Evolutionary conservation across 257 asterid species (phyloP).

Genomic region (Gentiana macrophylla): DNA sequence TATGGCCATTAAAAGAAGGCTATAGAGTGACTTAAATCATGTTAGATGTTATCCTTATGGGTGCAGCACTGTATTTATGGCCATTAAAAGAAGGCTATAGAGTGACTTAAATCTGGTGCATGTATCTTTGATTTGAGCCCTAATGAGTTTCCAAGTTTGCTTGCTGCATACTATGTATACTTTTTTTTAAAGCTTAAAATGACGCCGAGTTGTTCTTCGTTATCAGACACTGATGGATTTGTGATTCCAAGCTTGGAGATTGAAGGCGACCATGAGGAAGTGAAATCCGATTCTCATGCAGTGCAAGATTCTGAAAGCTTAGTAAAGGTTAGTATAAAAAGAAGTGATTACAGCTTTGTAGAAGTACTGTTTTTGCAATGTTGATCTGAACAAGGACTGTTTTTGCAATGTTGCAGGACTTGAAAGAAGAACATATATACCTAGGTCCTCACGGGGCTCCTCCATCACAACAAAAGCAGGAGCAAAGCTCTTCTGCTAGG

Average conservation of each 20-base stretch:
- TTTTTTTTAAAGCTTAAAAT: background rate
- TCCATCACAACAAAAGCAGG: constrained; percentile 66
- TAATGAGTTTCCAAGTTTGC: background rate
- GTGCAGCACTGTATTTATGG: no score
- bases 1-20: no score
- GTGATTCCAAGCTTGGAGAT: constrained; percentile 86
- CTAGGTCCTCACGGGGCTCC: constrained; percentile 98
- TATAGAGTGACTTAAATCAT: no score
- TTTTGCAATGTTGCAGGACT: constrained; percentile 24
- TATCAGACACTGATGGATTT: constrained; percentile 72
- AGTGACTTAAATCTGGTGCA: background rate
- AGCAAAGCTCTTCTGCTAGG: constrained; percentile 36
- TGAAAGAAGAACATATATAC: constrained; percentile 62
- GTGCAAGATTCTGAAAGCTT: constrained; percentile 41
- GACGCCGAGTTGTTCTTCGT: background rate
- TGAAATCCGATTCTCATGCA: constrained; percentile 19
- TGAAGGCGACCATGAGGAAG: constrained; percentile 34
- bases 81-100: no score
- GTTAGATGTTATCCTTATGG: no score
- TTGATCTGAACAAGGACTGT: no score
- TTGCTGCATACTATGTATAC: background rate
- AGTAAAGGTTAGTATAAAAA: constrained; percentile 43
- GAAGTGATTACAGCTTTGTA: no score
- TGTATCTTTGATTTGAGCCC: background rate
- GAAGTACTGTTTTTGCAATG: no score